Evolutionary conservation across 805 yeast genomes (phyloP).

Genomic region (Lachancea kluyveri): DNA sequence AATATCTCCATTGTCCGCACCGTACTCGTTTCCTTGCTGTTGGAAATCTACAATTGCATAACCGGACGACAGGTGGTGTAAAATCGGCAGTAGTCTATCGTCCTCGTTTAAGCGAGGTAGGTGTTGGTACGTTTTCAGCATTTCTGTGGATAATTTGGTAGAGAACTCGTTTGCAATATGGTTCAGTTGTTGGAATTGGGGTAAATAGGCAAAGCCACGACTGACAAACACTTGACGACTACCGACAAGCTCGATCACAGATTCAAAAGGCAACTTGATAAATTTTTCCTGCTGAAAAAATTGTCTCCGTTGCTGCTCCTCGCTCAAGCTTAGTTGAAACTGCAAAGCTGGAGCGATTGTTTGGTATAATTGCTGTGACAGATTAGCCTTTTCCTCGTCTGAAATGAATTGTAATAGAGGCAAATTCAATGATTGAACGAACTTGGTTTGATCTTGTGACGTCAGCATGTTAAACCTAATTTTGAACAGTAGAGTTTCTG

Average conservation of each 20-base stretch:
- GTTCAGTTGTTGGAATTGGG: slow-evolving; percentile 71
- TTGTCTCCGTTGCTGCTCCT: slow-evolving; percentile 38
- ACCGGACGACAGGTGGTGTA: slow-evolving; percentile 71
- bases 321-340: slow-evolving; percentile 34
- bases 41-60: slow-evolving; percentile 51
- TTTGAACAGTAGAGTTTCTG: slow-evolving; percentile 70
- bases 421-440: slow-evolving; percentile 58
- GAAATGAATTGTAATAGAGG: slow-evolving; percentile 62
- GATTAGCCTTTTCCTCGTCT: slow-evolving; percentile 50
- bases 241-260: slow-evolving; percentile 70
- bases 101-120: slow-evolving; percentile 87
- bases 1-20: slow-evolving; percentile 40
- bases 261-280: slow-evolving; percentile 83
- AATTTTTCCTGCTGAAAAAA: slow-evolving; percentile 57
- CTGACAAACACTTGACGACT: slow-evolving; percentile 62
- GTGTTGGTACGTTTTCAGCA: slow-evolving; percentile 66
- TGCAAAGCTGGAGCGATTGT: slow-evolving; percentile 42
- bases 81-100: slow-evolving; percentile 77
- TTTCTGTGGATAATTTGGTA: slow-evolving; percentile 41
- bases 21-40: slow-evolving; percentile 31
- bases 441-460: slow-evolving; percentile 59
- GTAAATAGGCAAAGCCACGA: slow-evolving; percentile 77
- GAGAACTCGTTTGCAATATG: slow-evolving; percentile 66
- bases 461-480: slow-evolving; percentile 63
- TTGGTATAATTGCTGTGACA: slow-evolving; percentile 45